Evolutionary conservation across 2,329 filamentous ascomycete genomes (phyloP).

Genomic region (Scedosporium dehoogii): DNA sequence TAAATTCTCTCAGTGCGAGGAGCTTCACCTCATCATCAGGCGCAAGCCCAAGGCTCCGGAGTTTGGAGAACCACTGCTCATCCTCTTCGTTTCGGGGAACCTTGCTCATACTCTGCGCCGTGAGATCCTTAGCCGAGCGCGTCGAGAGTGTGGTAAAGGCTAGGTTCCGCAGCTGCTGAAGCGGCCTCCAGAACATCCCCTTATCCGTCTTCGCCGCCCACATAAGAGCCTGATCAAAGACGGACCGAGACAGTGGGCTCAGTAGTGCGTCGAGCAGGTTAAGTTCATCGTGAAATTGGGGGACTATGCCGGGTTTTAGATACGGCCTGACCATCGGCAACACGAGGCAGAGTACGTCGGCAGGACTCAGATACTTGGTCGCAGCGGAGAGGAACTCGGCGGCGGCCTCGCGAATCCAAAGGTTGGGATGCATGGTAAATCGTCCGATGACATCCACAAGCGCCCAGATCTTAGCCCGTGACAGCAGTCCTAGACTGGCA

Average conservation of each 20-base stretch:
- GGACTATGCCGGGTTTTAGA: conserved; percentile 60
- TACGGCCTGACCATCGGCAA: conserved; percentile 73
- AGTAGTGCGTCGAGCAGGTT: conserved; percentile 74
- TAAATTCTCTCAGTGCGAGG: conserved; percentile 76
- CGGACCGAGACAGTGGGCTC: conserved; percentile 64
- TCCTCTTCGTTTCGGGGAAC: conserved; percentile 80
- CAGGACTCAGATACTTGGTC: conserved; percentile 63
- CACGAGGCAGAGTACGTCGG: conserved; percentile 76
- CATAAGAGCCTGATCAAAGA: conserved; percentile 74
- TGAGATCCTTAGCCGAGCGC: conserved; percentile 45
- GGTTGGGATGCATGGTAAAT: conserved; percentile 87
- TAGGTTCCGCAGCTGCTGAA: conserved; percentile 52
- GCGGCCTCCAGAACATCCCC: conserved; percentile 78
- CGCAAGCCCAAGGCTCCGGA: conserved; percentile 74
- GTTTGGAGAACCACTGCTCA: conserved; percentile 78
- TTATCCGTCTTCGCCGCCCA: conserved; percentile 79
- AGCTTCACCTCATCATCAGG: conserved; percentile 85
- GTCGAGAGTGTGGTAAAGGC: conserved; percentile 51
- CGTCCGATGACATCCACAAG: conserved; percentile 72
- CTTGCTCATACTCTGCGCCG: conserved; percentile 48
- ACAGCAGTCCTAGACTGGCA: conserved; percentile 78
- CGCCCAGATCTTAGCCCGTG: conserved; percentile 77
- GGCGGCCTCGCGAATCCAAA: conserved; percentile 89
- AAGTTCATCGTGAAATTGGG: conserved; percentile 55
- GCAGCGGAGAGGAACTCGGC: conserved; percentile 73